These are phyloP conservation scores for Talaromyces sp. DNA, from an alignment of 2,329 filamentous ascomycete species.

Conservation along the genomic window DNA sequence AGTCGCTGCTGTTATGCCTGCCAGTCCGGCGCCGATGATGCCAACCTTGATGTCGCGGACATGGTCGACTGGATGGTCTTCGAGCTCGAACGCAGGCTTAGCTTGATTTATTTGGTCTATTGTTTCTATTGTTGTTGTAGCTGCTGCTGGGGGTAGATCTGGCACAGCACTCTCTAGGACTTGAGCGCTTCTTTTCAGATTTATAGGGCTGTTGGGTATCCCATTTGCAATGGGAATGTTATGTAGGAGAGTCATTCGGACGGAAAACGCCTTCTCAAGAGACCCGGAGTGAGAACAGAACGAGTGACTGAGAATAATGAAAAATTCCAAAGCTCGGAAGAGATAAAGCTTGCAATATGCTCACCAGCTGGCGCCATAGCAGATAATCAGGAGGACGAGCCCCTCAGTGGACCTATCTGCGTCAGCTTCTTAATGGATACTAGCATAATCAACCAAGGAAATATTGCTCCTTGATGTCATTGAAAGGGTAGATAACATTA, in stretches of 20 bases:
- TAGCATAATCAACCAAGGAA: neutral
- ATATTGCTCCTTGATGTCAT: neutral
- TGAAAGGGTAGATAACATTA: neutral
- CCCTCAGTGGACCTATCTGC: slow-evolving; percentile 7
- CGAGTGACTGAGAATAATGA: neutral
- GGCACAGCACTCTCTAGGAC: neutral
- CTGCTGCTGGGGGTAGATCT: neutral
- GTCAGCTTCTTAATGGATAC: neutral
- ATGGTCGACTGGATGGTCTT: slow-evolving; percentile 45
- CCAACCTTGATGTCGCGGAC: slow-evolving; percentile 48
- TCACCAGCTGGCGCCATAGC: slow-evolving; percentile 6
- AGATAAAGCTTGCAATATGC: neutral
- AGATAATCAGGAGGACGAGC: neutral
- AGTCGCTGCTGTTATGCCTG: slow-evolving; percentile 59
- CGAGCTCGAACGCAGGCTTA: slow-evolving; percentile 26
- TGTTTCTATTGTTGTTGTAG: neutral
- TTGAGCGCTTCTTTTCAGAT: neutral
- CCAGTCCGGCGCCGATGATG: slow-evolving; percentile 59
- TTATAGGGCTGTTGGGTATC: neutral
- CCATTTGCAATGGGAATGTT: neutral
- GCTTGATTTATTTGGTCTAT: slow-evolving; percentile 3
- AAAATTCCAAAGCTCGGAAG: neutral
- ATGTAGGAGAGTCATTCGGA: neutral
- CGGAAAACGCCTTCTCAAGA: neutral
- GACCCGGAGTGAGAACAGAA: neutral